phyloP scores from a whole-genome alignment of 495 filamentous ascomycete species.

The Mytilinidion resinicola region DNA sequence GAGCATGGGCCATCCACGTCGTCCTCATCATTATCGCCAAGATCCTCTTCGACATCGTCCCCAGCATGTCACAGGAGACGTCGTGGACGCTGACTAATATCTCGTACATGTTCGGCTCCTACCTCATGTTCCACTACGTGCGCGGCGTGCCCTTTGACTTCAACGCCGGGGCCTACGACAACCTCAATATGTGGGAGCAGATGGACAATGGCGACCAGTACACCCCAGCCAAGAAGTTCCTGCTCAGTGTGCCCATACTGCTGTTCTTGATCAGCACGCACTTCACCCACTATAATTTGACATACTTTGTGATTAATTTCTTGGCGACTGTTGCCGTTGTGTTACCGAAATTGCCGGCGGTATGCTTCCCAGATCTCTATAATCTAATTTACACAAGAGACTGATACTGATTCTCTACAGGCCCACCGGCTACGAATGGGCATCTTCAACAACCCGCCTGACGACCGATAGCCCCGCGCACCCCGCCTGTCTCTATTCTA shows the following conservation, averaged over 20 bases:
- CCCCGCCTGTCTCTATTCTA: no score
- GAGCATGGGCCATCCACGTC: constrained; percentile 95
- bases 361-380: constrained; percentile 44
- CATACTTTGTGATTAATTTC: constrained; percentile 95
- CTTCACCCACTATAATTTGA: constrained; percentile 95
- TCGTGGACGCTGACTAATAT: constrained; percentile 99
- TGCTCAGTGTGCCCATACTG: constrained; percentile 86
- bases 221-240: constrained; percentile 96
- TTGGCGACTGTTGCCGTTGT: constrained; percentile 85
- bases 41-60: constrained; percentile 92
- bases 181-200: constrained; percentile 99
- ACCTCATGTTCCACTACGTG: constrained; percentile 99
- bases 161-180: constrained; percentile 98
- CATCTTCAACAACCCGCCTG: constrained; percentile 22
- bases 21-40: constrained; percentile 85
- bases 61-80: constrained; percentile 89
- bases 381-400: background rate
- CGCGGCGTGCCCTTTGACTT: constrained; percentile 98
- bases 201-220: constrained; percentile 99
- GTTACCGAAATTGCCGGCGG: constrained; percentile 90
- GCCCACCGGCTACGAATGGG: constrained; percentile 27
- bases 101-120: constrained; percentile 97
- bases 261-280: constrained; percentile 95
- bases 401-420: background rate
- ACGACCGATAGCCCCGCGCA: constrained; percentile 9